phyloP scores from a whole-genome alignment of 2,329 filamentous ascomycete genomes.

The Calonectria multiphialidica region DNA sequence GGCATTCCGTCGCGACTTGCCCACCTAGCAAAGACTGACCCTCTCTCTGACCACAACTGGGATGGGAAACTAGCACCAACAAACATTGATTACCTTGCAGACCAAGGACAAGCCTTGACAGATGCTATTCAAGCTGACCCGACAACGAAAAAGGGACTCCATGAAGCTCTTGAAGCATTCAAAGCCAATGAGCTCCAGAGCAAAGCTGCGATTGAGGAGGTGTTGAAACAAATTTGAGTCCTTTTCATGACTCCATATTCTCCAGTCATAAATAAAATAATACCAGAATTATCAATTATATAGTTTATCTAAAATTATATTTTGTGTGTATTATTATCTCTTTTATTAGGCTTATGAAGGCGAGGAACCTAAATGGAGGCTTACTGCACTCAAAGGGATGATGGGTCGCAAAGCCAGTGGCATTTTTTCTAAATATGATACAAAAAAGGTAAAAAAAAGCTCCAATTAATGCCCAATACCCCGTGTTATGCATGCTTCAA shows the following conservation, averaged over 20 bases:
- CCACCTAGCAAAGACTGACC: slow-evolving; percentile 53
- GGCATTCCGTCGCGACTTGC: slow-evolving; percentile 48
- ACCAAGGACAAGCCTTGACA: slow-evolving; percentile 56
- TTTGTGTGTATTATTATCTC: too few relatives aligned
- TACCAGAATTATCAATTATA: too few relatives aligned
- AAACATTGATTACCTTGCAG: slow-evolving; percentile 59
- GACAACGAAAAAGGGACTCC: slow-evolving; percentile 51
- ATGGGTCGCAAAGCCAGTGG: neutral
- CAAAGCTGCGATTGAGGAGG: slow-evolving; percentile 51
- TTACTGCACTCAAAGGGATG: too few relatives aligned
- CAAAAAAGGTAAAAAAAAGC: neutral
- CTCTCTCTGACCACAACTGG: slow-evolving; percentile 51
- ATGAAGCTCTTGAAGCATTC: slow-evolving; percentile 56
- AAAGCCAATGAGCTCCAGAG: slow-evolving; percentile 52
- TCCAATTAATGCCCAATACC: too few relatives aligned
- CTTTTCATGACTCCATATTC: too few relatives aligned
- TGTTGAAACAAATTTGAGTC: slow-evolving; percentile 27
- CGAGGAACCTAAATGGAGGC: neutral
- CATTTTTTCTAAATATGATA: neutral
- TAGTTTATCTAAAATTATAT: too few relatives aligned
- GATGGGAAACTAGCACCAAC: slow-evolving; percentile 54
- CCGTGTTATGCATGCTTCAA: neutral
- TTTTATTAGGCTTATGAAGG: too few relatives aligned
- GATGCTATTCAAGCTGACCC: slow-evolving; percentile 56
- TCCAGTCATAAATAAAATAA: too few relatives aligned